Evolutionary conservation across 306 rosid species (phyloP).

Genomic region (Vigna unguiculata): DNA sequence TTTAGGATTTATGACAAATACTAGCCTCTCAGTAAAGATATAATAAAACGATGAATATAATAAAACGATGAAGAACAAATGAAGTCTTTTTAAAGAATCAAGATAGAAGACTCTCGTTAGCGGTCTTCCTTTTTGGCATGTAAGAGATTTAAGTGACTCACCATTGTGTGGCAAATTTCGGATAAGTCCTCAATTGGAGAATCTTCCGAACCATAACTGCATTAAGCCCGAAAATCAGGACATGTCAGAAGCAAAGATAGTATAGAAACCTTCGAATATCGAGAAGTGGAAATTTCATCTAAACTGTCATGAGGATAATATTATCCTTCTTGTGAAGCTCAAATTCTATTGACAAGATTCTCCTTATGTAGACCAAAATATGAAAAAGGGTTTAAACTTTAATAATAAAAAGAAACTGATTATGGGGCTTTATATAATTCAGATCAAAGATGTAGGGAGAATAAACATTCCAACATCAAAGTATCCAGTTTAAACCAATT

Average conservation of each 20-base stretch:
- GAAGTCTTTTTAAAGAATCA: constrained; percentile 5
- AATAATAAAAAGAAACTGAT: constrained; percentile 20
- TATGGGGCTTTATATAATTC: constrained; percentile 13
- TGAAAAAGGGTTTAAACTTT: constrained; percentile 2
- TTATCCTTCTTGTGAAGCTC: constrained; percentile 33
- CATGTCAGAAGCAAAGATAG: constrained; percentile 43
- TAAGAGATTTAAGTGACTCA: constrained; percentile 54
- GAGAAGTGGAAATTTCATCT: constrained; percentile 29
- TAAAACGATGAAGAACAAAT: constrained; percentile 15
- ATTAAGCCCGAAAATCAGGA: constrained; percentile 31
- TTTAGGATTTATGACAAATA: constrained; percentile 18
- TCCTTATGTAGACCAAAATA: constrained; percentile 32
- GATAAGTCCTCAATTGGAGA: constrained; percentile 85
- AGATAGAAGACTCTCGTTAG: constrained; percentile 20
- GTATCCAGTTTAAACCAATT: constrained; percentile 39
- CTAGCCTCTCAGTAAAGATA: constrained; percentile 24
- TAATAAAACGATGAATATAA: constrained; percentile 19
- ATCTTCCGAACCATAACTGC: constrained; percentile 87
- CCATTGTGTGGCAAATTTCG: constrained; percentile 80
- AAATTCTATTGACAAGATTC: constrained; percentile 3
- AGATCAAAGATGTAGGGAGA: constrained; percentile 16
- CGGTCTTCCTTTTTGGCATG: constrained; percentile 16
- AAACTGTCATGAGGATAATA: constrained; percentile 25
- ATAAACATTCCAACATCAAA: constrained; percentile 19
- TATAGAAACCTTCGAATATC: constrained; percentile 17